These are phyloP conservation scores for Tagetes erecta DNA, from an alignment of 129 eudicot species.

Conservation along the genomic window DNA sequence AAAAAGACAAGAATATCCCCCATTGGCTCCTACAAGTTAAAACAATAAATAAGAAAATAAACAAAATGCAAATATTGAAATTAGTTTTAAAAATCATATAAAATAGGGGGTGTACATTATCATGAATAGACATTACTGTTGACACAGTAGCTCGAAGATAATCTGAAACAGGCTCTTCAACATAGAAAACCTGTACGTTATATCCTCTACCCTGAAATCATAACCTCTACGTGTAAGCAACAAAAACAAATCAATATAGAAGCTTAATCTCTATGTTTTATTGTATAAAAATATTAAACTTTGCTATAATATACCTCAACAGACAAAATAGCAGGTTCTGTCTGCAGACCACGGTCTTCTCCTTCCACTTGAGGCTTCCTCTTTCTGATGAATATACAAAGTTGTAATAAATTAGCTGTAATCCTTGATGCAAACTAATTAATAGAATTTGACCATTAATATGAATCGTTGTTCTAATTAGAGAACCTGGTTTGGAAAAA, in stretches of 20 bases:
- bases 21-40: conserved; percentile 59
- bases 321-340: conserved; percentile 90
- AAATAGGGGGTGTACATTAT: conserved; percentile 50
- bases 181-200: conserved; percentile 68
- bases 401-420: neutral
- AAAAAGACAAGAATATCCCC: conserved; percentile 95
- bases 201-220: conserved; percentile 87
- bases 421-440: neutral
- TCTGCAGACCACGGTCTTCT: conserved; percentile 49
- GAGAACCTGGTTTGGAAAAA: conserved; percentile 70
- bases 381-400: conserved; percentile 44
- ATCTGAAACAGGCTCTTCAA: conserved; percentile 88
- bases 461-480: conserved; percentile 17
- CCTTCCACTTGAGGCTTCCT: conserved; percentile 51
- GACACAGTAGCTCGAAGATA: conserved; percentile 91
- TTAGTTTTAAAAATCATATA: neutral
- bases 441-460: neutral
- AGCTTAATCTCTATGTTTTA: conserved; percentile 4
- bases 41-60: neutral
- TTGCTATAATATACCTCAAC: conserved; percentile 68
- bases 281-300: neutral
- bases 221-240: conserved; percentile 15
- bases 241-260: conserved; percentile 17
- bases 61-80: neutral
- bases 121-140: conserved; percentile 75